Evolutionary conservation across 257 asterid genomes (phyloP).

Genomic region (Jacaranda copaia): DNA sequence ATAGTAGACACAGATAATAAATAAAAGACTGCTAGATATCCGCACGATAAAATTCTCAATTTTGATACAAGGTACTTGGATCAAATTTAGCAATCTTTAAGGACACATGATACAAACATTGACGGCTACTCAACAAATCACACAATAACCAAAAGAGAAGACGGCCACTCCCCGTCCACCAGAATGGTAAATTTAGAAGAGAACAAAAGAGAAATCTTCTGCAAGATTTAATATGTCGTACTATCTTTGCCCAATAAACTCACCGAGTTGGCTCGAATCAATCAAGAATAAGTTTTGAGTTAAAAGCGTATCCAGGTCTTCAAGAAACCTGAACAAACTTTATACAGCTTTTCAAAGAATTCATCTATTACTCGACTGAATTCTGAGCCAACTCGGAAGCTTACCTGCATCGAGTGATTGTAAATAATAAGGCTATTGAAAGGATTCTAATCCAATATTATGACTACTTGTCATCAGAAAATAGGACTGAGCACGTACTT

Average conservation of each 20-base stretch:
- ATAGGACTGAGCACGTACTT: conserved; percentile 3
- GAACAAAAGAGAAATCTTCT: conserved; percentile 21
- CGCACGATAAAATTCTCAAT: too few relatives aligned
- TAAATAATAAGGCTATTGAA: conserved; percentile 36
- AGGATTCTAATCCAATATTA: conserved; percentile 13
- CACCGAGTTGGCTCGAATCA: conserved; percentile 76
- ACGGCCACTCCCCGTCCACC: conserved; percentile 6
- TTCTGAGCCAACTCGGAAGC: conserved; percentile 76
- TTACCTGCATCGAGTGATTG: conserved; percentile 65
- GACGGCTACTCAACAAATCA: conserved; percentile 1
- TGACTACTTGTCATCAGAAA: background rate
- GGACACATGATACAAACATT: background rate
- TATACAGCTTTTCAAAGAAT: conserved; percentile 62
- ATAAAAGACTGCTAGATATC: too few relatives aligned
- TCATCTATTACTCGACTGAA: conserved; percentile 67
- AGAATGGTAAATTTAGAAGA: background rate
- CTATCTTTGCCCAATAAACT: conserved; percentile 52
- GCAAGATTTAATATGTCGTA: conserved; percentile 41
- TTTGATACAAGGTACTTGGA: too few relatives aligned
- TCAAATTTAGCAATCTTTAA: background rate
- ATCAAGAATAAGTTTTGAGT: conserved; percentile 46
- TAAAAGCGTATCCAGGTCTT: conserved; percentile 68
- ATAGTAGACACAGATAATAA: too few relatives aligned
- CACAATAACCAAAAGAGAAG: background rate
- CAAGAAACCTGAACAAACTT: conserved; percentile 62